Conservation (phyloP, 2,329 filamentous ascomycete species). For the Aspergillus bombycis region DNA sequence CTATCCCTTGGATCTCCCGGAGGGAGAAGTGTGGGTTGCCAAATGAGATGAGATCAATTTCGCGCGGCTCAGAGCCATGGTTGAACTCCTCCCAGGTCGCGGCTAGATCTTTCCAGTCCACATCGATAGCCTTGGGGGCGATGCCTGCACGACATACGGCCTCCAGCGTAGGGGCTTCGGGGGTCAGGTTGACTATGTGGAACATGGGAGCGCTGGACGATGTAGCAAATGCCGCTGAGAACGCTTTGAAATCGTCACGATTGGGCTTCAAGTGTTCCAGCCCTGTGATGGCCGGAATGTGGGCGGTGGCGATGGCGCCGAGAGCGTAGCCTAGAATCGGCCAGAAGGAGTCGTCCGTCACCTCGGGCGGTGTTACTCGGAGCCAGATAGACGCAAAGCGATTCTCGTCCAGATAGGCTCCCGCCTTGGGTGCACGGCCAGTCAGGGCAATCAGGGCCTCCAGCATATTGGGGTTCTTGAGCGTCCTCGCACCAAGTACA, state of each 20-base stretch:
- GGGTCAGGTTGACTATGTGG: not conserved
- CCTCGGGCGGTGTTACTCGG: not conserved
- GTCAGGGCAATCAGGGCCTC: not conserved
- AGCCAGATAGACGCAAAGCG: not conserved
- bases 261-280: not conserved
- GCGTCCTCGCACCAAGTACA: not conserved
- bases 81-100: not conserved
- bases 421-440: not conserved
- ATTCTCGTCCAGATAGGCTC: not conserved
- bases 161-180: not conserved
- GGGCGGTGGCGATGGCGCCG: not conserved
- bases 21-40: not conserved
- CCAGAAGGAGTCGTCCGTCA: not conserved
- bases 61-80: not conserved
- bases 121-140: not conserved
- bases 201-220: not conserved
- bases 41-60: not conserved
- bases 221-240: not conserved
- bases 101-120: not conserved
- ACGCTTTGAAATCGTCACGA: not conserved
- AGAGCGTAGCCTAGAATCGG: not conserved
- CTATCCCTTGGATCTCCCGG: not conserved
- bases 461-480: not conserved
- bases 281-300: not conserved
- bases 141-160: not conserved